Percentiles rank a stretch among this genome's conserved stretches.
phyloP scores from a whole-genome alignment of 2,329 filamentous ascomycete genomes.

The Colletotrichum salicis region DNA sequence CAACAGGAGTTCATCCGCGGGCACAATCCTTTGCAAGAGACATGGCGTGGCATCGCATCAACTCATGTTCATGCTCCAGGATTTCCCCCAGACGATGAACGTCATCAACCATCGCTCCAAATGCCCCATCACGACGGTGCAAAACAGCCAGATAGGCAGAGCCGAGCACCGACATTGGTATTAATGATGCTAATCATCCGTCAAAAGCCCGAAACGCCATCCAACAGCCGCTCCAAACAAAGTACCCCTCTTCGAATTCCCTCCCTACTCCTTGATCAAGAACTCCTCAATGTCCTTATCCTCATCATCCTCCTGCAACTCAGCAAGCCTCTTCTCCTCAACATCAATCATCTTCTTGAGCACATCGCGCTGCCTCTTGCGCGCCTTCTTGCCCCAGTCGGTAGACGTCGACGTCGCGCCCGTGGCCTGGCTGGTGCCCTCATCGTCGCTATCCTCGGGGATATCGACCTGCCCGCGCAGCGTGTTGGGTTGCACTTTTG shows the following conservation, averaged over 20 bases:
- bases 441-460: slow-evolving; percentile 63
- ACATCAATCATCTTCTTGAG: slow-evolving; percentile 73
- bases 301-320: slow-evolving; percentile 70
- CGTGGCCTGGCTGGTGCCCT: slow-evolving; percentile 57
- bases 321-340: slow-evolving; percentile 67
- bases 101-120: too few relatives aligned
- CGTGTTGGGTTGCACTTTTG: slow-evolving; percentile 72
- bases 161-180: neutral
- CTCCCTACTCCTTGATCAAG: slow-evolving; percentile 50
- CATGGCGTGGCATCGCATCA: neutral
- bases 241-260: too few relatives aligned
- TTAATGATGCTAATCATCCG: slow-evolving; percentile 7
- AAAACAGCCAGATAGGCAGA: neutral
- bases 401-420: slow-evolving; percentile 57
- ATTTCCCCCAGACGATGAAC: neutral
- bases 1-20: neutral
- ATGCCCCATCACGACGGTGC: neutral
- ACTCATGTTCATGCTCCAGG: neutral
- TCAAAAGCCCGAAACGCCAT: slow-evolving; percentile 11
- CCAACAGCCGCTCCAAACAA: neutral
- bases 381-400: slow-evolving; percentile 77
- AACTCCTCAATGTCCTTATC: slow-evolving; percentile 82
- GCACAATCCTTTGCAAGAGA: neutral
- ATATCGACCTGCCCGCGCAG: slow-evolving; percentile 67
- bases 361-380: slow-evolving; percentile 74